Percentiles rank a stretch among this genome's conserved stretches.
Conservation (phyloP, 2,329 filamentous ascomycete genomes). For the Ramularia collo-cygni region DNA sequence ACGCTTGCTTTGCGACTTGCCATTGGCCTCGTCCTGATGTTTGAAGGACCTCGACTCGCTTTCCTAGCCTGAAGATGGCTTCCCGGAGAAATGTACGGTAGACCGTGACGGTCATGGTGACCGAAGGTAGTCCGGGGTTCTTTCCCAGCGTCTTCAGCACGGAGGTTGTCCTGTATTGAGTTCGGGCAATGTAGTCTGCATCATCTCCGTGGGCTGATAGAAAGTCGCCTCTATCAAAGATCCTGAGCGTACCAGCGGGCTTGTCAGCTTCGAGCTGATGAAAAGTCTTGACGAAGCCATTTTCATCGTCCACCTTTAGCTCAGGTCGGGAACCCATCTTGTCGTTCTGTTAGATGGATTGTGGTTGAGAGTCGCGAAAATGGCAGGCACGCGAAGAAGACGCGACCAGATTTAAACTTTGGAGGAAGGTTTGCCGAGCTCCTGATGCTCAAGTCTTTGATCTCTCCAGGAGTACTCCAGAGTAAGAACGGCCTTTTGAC, state of each 20-base stretch:
- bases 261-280: constrained; percentile 69
- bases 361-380: not conserved
- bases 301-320: constrained; percentile 81
- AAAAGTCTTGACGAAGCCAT: constrained; percentile 94
- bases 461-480: too few species aligned
- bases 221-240: constrained; percentile 92
- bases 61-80: constrained; percentile 83
- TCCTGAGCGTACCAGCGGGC: constrained; percentile 71
- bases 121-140: constrained; percentile 78
- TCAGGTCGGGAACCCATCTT: constrained; percentile 51
- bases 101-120: constrained; percentile 91
- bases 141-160: constrained; percentile 85
- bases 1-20: constrained; percentile 78
- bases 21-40: constrained; percentile 77
- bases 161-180: constrained; percentile 92
- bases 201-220: constrained; percentile 89
- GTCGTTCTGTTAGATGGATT: not conserved
- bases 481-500: too few species aligned
- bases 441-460: constrained; percentile 39
- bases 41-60: constrained; percentile 84
- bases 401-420: too few species aligned
- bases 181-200: constrained; percentile 75
- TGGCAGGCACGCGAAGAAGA: too few species aligned
- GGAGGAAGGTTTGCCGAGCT: too few species aligned
- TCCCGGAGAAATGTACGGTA: constrained; percentile 94